A percentile compares a stretch with the other conserved stretches of the same genome.
Conservation (phyloP, 768 basidiomycete genomes). For the Tephrocybe rancida region DNA sequence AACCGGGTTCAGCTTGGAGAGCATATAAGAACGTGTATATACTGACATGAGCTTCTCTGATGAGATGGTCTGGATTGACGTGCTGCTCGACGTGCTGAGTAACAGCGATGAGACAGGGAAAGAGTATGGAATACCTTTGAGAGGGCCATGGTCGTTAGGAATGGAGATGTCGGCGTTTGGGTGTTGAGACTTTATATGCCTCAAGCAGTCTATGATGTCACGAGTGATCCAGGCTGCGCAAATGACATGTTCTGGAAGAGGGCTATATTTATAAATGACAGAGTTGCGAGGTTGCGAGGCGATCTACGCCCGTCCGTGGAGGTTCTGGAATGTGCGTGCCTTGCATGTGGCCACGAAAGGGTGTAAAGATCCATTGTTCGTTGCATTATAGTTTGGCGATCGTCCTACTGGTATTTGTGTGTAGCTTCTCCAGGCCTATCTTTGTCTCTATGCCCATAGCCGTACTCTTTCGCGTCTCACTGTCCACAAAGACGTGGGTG, state of each 20-base stretch:
- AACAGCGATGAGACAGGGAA: neutral
- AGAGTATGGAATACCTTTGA: constrained; percentile 49
- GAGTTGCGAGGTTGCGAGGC: neutral
- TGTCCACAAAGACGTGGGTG: constrained; percentile 84
- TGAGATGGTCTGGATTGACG: constrained; percentile 67
- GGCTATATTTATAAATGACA: neutral
- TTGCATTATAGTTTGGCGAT: constrained; percentile 15
- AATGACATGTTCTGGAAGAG: neutral
- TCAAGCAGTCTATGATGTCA: constrained; percentile 6
- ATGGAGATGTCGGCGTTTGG: neutral
- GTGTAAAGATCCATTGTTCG: neutral
- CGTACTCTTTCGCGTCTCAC: constrained; percentile 55
- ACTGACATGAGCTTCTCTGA: constrained; percentile 55
- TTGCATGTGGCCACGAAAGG: neutral
- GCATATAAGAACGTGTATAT: neutral
- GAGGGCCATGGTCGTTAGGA: constrained; percentile 50
- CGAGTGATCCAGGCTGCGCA: neutral
- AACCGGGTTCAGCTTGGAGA: neutral
- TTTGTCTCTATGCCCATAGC: constrained; percentile 44
- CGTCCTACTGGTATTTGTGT: constrained; percentile 21
- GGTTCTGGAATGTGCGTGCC: neutral
- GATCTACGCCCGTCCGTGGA: no score
- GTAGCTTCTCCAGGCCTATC: constrained; percentile 48
- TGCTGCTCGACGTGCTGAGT: constrained; percentile 41
- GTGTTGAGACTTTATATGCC: neutral